Conservation (phyloP, 164 flowering plant species). For the Sedum album region DNA sequence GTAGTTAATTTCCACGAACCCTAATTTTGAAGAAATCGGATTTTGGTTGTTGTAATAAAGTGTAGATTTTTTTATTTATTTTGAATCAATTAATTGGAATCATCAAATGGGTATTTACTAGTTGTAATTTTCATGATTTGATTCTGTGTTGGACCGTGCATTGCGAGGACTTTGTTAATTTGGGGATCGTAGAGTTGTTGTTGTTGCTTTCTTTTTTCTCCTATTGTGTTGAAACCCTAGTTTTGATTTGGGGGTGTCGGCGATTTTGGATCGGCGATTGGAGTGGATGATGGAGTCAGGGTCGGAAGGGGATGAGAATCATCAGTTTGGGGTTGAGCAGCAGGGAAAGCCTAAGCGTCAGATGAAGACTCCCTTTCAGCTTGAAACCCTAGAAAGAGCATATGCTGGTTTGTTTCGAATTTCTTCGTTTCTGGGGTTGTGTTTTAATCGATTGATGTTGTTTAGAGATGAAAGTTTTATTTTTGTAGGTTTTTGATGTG, state of each 20-base stretch:
- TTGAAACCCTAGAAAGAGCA: constrained; percentile 52
- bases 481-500: not conserved
- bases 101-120: not conserved
- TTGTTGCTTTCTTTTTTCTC: not conserved
- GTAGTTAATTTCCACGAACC: not conserved
- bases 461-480: not conserved
- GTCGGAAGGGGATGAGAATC: constrained; percentile 36
- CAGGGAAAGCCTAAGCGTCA: constrained; percentile 48
- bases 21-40: too few relatives aligned
- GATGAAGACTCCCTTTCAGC: constrained; percentile 70
- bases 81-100: not conserved
- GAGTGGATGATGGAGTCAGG: constrained; percentile 42
- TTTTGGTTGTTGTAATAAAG: not conserved
- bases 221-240: too few relatives aligned
- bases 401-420: constrained; percentile 37
- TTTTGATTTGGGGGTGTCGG: constrained; percentile 4
- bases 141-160: constrained; percentile 6
- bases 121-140: not conserved
- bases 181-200: not conserved
- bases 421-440: too few relatives aligned
- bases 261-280: constrained; percentile 4
- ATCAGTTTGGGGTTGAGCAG: constrained; percentile 18
- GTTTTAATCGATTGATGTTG: not conserved
- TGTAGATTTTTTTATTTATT: not conserved
- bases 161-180: not conserved